These are phyloP conservation scores for Saccharomyces uvarum DNA, from an alignment of 1,139 yeast genomes.

Conservation along the genomic window DNA sequence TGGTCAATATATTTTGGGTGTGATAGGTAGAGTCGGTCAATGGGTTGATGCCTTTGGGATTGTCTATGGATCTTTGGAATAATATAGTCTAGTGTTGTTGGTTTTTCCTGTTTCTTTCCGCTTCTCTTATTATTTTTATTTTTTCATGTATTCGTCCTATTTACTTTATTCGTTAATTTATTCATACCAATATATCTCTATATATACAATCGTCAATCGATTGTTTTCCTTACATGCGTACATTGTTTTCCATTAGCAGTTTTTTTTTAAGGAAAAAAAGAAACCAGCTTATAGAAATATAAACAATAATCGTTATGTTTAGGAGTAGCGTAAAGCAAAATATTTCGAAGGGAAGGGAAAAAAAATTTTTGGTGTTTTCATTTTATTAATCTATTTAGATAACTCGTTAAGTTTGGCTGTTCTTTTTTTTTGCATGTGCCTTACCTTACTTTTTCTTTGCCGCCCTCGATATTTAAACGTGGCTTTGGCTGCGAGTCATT, in stretches of 20 bases:
- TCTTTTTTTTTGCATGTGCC: background rate
- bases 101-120: slow-evolving; percentile 1
- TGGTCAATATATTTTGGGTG: slow-evolving; percentile 53
- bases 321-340: background rate
- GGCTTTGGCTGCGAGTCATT: slow-evolving; percentile 11
- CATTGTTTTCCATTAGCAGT: background rate
- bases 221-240: background rate
- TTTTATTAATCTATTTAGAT: background rate
- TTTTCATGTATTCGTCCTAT: background rate
- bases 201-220: background rate
- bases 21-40: slow-evolving; percentile 54
- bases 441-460: background rate
- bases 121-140: background rate
- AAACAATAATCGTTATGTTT: background rate
- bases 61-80: slow-evolving; percentile 24
- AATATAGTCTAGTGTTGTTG: background rate
- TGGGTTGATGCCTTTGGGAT: slow-evolving; percentile 74
- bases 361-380: background rate
- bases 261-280: background rate
- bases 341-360: background rate
- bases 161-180: background rate
- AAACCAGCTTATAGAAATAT: background rate
- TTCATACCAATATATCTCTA: background rate
- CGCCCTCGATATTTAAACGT: background rate
- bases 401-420: slow-evolving; percentile 1